Evolutionary conservation across 768 basidiomycete species (phyloP), one percentile per base, ranked within the genome.

Genomic region (Termitomyces sp.): DNA sequence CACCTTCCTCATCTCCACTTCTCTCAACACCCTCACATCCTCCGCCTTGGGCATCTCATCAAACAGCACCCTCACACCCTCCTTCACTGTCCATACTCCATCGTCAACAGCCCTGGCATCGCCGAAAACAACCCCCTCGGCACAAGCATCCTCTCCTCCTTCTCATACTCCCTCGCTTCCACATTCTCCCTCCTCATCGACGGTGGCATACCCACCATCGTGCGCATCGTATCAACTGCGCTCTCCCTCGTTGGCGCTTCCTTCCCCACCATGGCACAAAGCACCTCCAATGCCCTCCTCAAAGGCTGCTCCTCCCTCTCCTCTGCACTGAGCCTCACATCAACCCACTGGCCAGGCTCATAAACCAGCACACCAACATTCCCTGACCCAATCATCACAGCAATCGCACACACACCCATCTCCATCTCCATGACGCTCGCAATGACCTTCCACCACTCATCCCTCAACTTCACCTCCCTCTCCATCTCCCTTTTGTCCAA

Each of bases 1-100:
- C 43, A 84, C 74, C 73, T 80, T 83, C 6, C 76, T 74, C 54
- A 90, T 65, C 63, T 91, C 87, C 12, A 83, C 80, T 37, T 73
- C 69, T 6, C 77, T 82, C 58, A 92, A 69, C n/a, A 77, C 68
- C 21, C 83, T 75, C 32, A 90, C 71, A 60, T 87, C 85, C 16
- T 74, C 69, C 17, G 83, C 57, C 32, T 74, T 74, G 0, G 82
- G 78, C 40, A 82, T 81, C 61, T 84, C 75, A 6, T 81, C 80
- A 50, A 84, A 74, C 21, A 88, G 70, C 3, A 79, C 72, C 58
- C 77, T 75, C 12, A 90, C 83, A 0, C 71, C 72, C 2, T 64
- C 64, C 23, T 78, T 72, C 31, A 90, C 68, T 16, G 68, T 69
- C 68, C 73, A 67, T 75, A 85, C 1, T 86, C 85, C 3, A 73